Base-by-base conservation (phyloP, 164 flowering plant species). In the Taxillus chinensis region DNA sequence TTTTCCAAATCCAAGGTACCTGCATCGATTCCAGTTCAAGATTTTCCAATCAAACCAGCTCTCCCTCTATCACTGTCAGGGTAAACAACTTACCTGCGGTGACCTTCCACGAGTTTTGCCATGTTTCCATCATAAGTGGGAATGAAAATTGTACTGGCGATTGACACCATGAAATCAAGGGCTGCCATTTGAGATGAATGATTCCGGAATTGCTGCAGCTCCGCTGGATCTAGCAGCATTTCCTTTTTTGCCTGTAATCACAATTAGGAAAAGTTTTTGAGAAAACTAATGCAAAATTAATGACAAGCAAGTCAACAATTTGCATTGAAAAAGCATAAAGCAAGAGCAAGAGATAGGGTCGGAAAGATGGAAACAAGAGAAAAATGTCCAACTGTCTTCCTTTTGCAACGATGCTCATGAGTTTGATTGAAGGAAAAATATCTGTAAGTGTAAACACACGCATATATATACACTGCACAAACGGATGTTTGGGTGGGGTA, bases 161-260 rank as follows among this genome's bases (percentile, higher is more conserved):
- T 68, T 50, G 99, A 89, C 49, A 91, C 99, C 78, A 87, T 80
- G 58, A 86, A 95, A 77, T 95, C 97, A 38, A 95, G 76, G 27
- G 99, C 96, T 45, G 99, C 97, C 99, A 93, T 93, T 75, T 93
- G 99, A 69, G 99, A 93, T 37, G 97, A 89, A 74, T 95, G 97
- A 48, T 87, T 89, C 71, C 80, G 89, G 64, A 95, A 95, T 49
- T 79, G 85, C 62, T 73, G 70, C 64, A 90, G 69, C 56, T 90
- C 92, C 37, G 61, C 75, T 11, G 95, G 80, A 73, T 74, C 83
- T 41, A 95, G 80, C 75, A 91, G 72, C 80, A 69, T 86, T 61
- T 95, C 97, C 77, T 95, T 95, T 67, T 82, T 91, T 40, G 86
- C 85, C 99, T 95, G 79, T 60, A 76, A 62, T 56, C 45, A 43